phyloP scores from a whole-genome alignment of 1,284 basidiomycete genomes.

The Bondarzewia mesenterica region DNA sequence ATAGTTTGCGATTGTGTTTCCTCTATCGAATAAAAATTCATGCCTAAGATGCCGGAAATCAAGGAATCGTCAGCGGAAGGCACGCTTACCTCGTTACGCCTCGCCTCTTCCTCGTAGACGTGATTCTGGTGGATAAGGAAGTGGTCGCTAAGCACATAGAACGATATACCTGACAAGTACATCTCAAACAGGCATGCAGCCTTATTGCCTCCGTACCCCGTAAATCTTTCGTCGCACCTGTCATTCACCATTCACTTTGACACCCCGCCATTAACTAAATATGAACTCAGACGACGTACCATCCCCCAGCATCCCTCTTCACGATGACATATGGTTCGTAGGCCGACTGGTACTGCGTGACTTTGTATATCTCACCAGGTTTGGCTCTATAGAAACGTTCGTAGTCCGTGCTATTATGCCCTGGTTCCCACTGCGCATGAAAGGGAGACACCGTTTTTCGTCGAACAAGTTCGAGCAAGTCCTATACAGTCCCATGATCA shows the following conservation, averaged over 20 bases:
- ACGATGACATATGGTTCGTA: constrained; percentile 84
- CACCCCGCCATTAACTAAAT: too few species aligned
- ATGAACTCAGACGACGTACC: constrained; percentile 2
- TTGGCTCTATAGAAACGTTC: constrained; percentile 52
- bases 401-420: constrained; percentile 78
- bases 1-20: constrained; percentile 69
- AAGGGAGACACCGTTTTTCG: constrained; percentile 59
- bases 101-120: constrained; percentile 65
- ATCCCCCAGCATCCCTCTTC: constrained; percentile 64
- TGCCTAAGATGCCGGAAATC: neutral
- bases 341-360: constrained; percentile 65
- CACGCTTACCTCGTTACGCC: constrained; percentile 58
- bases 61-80: neutral
- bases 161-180: constrained; percentile 61
- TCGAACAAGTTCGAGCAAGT: constrained; percentile 47
- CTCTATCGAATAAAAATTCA: constrained; percentile 40
- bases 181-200: constrained; percentile 61
- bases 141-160: constrained; percentile 77
- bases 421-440: constrained; percentile 67
- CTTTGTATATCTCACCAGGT: constrained; percentile 65
- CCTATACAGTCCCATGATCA: constrained; percentile 25
- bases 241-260: too few species aligned
- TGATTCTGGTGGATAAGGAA: constrained; percentile 84
- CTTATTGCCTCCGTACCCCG: constrained; percentile 76
- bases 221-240: constrained; percentile 84